A percentile compares a stretch with the other conserved stretches of the same genome.
These are phyloP conservation scores for Agrocybe praecox DNA, from an alignment of 768 basidiomycete species.

Conservation along the genomic window DNA sequence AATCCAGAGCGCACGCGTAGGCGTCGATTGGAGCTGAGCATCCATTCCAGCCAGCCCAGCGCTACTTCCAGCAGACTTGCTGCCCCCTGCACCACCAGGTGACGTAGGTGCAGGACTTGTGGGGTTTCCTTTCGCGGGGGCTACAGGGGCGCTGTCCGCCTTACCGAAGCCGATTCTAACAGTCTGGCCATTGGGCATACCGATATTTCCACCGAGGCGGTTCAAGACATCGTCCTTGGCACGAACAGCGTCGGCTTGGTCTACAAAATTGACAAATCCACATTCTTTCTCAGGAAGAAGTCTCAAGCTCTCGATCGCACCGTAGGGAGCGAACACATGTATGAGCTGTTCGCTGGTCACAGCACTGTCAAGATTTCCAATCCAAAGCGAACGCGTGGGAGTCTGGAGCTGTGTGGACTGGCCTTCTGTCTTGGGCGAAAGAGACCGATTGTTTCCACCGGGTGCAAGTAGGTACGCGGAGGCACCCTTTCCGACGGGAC, in stretches of 20 bases:
- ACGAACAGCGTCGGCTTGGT: conserved; percentile 92
- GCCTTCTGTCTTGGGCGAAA: conserved; percentile 81
- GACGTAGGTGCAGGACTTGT: conserved; percentile 68
- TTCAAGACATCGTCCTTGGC: conserved; percentile 98
- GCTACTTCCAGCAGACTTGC: conserved; percentile 49
- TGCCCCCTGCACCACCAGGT: conserved; percentile 45
- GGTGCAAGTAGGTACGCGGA: conserved; percentile 74
- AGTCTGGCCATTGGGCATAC: conserved; percentile 92
- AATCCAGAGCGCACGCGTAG: conserved; percentile 96
- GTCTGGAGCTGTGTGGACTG: conserved; percentile 80
- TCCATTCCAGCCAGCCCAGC: conserved; percentile 72
- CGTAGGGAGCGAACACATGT: conserved; percentile 94
- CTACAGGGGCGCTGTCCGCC: conserved; percentile 93
- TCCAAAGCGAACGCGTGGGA: conserved; percentile 96
- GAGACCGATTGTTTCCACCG: conserved; percentile 68
- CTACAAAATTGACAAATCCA: conserved; percentile 98
- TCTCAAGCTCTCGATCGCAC: conserved; percentile 94
- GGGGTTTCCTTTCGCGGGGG: conserved; percentile 78
- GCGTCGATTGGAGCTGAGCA: conserved; percentile 85
- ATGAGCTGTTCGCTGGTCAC: conserved; percentile 95
- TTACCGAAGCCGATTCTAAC: conserved; percentile 99
- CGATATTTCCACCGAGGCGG: conserved; percentile 91
- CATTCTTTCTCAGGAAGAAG: conserved; percentile 99
- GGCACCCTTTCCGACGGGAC: conserved; percentile 50
- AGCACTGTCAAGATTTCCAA: conserved; percentile 94